phyloP scores from a whole-genome alignment of 257 asterid species.

The Solanum virginianum region DNA sequence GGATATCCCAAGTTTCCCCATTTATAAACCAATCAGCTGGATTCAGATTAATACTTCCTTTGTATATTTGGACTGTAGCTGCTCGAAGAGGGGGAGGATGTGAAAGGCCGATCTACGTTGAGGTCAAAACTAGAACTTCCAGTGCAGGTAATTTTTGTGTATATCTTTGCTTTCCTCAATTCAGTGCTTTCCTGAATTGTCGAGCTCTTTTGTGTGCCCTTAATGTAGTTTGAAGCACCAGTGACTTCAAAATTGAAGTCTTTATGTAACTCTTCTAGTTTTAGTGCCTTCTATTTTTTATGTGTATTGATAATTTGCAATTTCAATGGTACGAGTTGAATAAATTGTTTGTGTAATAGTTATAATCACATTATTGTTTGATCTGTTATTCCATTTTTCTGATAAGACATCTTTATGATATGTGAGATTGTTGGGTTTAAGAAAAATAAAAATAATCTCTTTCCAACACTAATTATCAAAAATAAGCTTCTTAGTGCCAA shows the following conservation, averaged over 20 bases:
- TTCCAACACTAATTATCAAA: neutral
- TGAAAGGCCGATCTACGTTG: slow-evolving; percentile 53
- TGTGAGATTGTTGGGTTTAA: neutral
- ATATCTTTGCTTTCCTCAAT: neutral
- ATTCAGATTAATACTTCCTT: neutral
- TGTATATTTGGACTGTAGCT: slow-evolving; percentile 27
- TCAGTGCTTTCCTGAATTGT: neutral
- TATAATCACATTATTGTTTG: neutral
- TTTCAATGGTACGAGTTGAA: neutral
- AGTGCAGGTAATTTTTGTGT: slow-evolving; percentile 62
- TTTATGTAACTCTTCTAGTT: neutral
- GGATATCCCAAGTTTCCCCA: neutral
- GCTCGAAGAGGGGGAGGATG: slow-evolving; percentile 95
- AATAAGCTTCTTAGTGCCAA: neutral
- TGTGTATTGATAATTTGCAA: neutral
- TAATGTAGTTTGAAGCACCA: neutral
- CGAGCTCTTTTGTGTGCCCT: neutral
- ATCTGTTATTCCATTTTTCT: neutral
- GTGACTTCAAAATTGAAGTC: neutral
- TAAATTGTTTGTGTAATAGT: neutral
- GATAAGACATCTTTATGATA: neutral
- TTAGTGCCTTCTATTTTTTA: neutral
- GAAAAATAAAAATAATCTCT: neutral
- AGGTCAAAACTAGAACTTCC: slow-evolving; percentile 93
- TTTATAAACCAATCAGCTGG: neutral